Percentiles rank a stretch among this genome's conserved stretches.
Conservation (phyloP, 2,329 filamentous ascomycete genomes). For the Penicillium sp. region DNA sequence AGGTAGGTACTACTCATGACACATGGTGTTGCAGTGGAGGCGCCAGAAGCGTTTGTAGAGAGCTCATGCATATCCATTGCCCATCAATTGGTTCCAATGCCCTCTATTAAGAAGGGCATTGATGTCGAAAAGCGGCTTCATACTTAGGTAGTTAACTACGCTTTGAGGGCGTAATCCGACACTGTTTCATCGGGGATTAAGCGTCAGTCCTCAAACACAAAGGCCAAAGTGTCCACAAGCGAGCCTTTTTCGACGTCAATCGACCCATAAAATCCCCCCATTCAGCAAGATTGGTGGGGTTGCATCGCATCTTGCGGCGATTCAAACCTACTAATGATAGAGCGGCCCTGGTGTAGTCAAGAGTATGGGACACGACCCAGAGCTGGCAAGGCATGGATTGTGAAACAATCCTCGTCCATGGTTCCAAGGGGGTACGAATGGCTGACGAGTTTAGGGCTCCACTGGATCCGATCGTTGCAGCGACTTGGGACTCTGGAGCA, state of each 20-base stretch:
- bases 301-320: conserved; percentile 1
- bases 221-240: neutral
- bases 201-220: neutral
- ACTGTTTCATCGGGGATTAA: neutral
- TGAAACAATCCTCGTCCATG: conserved; percentile 4
- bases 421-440: conserved; percentile 9
- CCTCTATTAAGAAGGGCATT: too few species aligned
- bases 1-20: too few species aligned
- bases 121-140: neutral
- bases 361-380: neutral
- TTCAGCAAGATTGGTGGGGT: neutral
- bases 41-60: neutral
- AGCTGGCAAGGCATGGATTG: neutral
- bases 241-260: neutral
- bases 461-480: neutral
- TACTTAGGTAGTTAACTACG: too few species aligned
- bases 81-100: too few species aligned
- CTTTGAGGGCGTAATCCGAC: neutral
- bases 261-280: neutral
- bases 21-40: too few species aligned
- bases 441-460: conserved; percentile 16
- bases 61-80: too few species aligned
- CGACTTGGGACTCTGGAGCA: too few species aligned
- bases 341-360: neutral
- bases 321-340: neutral